phyloP scores from a whole-genome alignment of 352 stramenopile species.

The Pythium rishiriense region DNA sequence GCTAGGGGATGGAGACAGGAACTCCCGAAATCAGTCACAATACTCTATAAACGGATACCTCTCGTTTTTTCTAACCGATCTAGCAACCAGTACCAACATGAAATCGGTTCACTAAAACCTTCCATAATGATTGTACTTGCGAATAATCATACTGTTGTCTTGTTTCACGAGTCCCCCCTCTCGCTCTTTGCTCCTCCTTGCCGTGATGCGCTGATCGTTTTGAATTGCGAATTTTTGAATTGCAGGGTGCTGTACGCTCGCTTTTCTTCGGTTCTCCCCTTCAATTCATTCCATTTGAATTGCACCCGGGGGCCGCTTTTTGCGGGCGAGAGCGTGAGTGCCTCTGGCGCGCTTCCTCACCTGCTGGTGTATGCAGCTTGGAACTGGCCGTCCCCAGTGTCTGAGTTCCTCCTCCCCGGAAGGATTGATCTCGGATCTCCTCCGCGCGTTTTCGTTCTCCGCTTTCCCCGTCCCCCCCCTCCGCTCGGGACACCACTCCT shows the following conservation, averaged over 20 bases:
- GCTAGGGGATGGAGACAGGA: too few relatives aligned
- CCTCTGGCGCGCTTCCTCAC: constrained; percentile 11
- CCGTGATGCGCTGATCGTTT: constrained; percentile 4
- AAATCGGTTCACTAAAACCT: too few relatives aligned
- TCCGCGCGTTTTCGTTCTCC: neutral
- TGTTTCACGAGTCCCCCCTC: neutral
- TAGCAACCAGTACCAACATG: too few relatives aligned
- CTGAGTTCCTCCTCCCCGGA: constrained; percentile 7
- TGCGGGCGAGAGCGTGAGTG: constrained; percentile 1
- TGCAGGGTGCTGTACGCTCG: neutral
- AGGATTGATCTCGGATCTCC: neutral
- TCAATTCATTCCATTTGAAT: constrained; percentile 12
- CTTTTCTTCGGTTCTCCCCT: neutral
- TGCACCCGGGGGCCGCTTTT: neutral
- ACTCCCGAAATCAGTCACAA: too few relatives aligned
- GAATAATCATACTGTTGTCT: too few relatives aligned
- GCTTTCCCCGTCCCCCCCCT: neutral
- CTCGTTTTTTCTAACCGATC: too few relatives aligned
- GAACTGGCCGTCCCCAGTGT: constrained; percentile 13
- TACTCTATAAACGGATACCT: too few relatives aligned
- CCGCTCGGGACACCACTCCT: neutral
- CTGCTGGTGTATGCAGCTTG: constrained; percentile 10
- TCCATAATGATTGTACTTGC: too few relatives aligned
- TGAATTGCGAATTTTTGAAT: constrained; percentile 2
- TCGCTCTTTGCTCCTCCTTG: neutral